A percentile compares a stretch with the other conserved stretches of the same genome.
phyloP scores from a whole-genome alignment of 2,329 filamentous ascomycete genomes.

The Ascochyta clinopodiicola region DNA sequence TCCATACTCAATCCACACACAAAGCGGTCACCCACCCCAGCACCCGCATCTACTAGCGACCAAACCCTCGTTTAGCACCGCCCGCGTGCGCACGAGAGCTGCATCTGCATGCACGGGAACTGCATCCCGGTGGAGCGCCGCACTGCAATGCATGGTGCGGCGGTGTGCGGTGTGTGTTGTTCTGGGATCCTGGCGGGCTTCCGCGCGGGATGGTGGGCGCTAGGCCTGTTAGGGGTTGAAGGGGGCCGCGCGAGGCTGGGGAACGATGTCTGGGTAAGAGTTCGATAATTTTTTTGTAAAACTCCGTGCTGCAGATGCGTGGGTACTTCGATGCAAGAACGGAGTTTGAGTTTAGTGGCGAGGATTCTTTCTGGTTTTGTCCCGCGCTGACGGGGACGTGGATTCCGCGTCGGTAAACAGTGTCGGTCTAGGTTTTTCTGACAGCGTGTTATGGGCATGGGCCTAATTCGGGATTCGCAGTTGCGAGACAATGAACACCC shows the following conservation, averaged over 20 bases:
- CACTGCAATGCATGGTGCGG: not conserved
- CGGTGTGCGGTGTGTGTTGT: conserved; percentile 20
- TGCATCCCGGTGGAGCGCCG: conserved; percentile 5
- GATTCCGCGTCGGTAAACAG: not conserved
- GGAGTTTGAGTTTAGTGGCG: conserved; percentile 6
- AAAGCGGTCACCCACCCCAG: conserved; percentile 16
- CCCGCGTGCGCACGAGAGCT: not conserved
- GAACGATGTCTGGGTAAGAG: conserved; percentile 5
- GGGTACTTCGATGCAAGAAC: conserved; percentile 2
- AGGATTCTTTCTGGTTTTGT: not conserved
- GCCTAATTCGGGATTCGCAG: too few relatives aligned
- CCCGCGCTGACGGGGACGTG: not conserved
- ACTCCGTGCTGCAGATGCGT: not conserved
- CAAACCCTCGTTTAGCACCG: conserved; percentile 1
- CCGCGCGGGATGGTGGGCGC: not conserved
- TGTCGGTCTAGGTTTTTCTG: not conserved
- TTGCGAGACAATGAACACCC: too few relatives aligned
- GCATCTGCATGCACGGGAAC: not conserved
- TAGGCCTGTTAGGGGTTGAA: not conserved
- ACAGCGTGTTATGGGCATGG: too few relatives aligned
- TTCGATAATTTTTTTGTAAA: too few relatives aligned
- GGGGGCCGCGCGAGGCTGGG: conserved; percentile 1
- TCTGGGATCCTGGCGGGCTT: conserved; percentile 8
- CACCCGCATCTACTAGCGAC: conserved; percentile 1
- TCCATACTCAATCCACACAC: conserved; percentile 9